Evolutionary conservation across 2,329 filamentous ascomycete genomes (phyloP).

Genomic region (Exophiala viscosa): DNA sequence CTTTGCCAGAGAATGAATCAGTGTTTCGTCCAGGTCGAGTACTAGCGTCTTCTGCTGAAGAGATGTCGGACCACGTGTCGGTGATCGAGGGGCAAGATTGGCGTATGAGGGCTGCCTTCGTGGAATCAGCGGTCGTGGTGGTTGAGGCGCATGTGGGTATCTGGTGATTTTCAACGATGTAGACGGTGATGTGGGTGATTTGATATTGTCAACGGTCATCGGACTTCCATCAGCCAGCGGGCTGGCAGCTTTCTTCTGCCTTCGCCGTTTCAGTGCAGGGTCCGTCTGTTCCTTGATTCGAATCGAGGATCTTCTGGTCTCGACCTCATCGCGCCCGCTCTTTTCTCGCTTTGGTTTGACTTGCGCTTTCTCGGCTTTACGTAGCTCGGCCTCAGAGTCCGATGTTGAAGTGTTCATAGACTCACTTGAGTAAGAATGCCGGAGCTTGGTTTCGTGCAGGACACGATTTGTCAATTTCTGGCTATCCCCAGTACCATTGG

Average conservation of each 20-base stretch:
- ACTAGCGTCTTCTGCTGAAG: constrained; percentile 84
- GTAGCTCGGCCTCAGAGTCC: constrained; percentile 26
- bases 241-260: constrained; percentile 39
- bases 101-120: constrained; percentile 85
- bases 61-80: constrained; percentile 32
- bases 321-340: constrained; percentile 11
- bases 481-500: constrained; percentile 9
- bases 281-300: constrained; percentile 29
- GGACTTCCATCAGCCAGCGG: constrained; percentile 42
- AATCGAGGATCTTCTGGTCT: constrained; percentile 25
- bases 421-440: constrained; percentile 28
- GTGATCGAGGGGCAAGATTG: constrained; percentile 50
- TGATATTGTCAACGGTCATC: constrained; percentile 73
- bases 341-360: constrained; percentile 16
- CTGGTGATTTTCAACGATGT: constrained; percentile 68
- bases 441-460: constrained; percentile 23
- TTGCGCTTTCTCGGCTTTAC: constrained; percentile 7
- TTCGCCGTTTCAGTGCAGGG: constrained; percentile 51
- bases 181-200: constrained; percentile 85
- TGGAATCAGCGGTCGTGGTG: constrained; percentile 85
- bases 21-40: constrained; percentile 90
- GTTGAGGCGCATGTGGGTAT: constrained; percentile 85
- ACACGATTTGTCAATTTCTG: constrained; percentile 19
- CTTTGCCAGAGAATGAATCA: constrained; percentile 98
- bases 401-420: constrained; percentile 18